Evolutionary conservation across 169 alveolate genomes (phyloP), one percentile per base, ranked within the genome.

Genomic region (Babesia ovis): DNA sequence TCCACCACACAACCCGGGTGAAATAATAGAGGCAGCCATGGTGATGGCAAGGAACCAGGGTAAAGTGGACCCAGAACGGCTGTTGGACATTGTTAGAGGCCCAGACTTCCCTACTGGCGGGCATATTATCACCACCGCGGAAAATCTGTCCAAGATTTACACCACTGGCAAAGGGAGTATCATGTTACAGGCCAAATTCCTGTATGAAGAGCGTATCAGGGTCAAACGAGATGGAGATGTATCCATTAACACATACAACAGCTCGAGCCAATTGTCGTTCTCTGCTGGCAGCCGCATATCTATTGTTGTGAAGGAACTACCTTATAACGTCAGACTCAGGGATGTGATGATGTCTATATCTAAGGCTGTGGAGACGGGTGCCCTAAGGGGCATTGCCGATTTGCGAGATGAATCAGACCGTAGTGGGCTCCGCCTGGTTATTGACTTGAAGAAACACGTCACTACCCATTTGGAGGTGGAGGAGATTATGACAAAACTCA

Each of bases 31-130:
- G 25, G 89, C 94, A 4, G 69, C 92, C 16, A 82, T 87, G 11
- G 68, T 74, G 9, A 67, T 84, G 75, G 76, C 87, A 29, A 39
- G 68, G 50, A 77, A 60, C 32, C 55, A 74, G 66, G 89, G 69
- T 34, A 59, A 69, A 35, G 77, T 66, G 18, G 90, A 67, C 32
- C 61, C 60, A 6, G 93, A 76, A 32, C 86, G 57, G 1, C 74
- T 91, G 55, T 41, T 76, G 34, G 48, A 67, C 18, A 39, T 89
- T 3, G 86, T 91, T 9, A 57, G 68, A 34, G 95, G 94, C 0
- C 95, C 95, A 9, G 95, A 91, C 59, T 91, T 91, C 60, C 91
- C 95, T 51, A 90, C 95, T 0, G 95, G 95, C 0, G 95, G 95
- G 5, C 71, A 86, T 8, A 86, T 91, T 22, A 62, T 64, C 55